Conservation (phyloP, 306 rosid genomes). For the Rosa chinensis region DNA sequence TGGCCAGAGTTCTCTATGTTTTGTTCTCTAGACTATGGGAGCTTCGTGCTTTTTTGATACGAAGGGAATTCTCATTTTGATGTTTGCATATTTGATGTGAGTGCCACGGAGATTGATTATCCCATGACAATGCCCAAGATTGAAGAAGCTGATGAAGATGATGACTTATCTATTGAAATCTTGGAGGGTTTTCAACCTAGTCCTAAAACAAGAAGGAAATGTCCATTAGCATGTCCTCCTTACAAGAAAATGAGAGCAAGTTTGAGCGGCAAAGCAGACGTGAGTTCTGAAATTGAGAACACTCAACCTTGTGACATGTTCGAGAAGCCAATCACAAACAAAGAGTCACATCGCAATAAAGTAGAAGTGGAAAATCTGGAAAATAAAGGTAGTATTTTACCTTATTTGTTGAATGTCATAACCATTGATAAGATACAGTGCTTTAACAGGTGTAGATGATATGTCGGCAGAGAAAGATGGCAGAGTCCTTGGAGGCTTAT, state of each 20-base stretch:
- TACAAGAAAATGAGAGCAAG: neutral
- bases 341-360: neutral
- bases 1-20: constrained; percentile 9
- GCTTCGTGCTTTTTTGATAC: constrained; percentile 8
- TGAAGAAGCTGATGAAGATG: neutral
- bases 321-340: neutral
- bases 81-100: constrained; percentile 13
- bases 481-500: neutral
- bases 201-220: neutral
- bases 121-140: neutral
- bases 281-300: neutral
- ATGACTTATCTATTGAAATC: neutral
- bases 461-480: neutral
- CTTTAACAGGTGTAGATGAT: neutral
- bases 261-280: neutral
- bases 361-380: neutral
- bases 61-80: neutral
- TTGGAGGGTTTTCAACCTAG: neutral
- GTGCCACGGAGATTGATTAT: constrained; percentile 7
- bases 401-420: neutral
- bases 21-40: neutral
- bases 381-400: neutral
- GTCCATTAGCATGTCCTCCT: neutral
- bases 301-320: neutral
- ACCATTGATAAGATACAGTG: neutral